Percentiles rank a stretch among this genome's conserved stretches.
These are phyloP conservation scores for Candida loeiensis DNA, from an alignment of 805 yeast genomes.

Conservation along the genomic window DNA sequence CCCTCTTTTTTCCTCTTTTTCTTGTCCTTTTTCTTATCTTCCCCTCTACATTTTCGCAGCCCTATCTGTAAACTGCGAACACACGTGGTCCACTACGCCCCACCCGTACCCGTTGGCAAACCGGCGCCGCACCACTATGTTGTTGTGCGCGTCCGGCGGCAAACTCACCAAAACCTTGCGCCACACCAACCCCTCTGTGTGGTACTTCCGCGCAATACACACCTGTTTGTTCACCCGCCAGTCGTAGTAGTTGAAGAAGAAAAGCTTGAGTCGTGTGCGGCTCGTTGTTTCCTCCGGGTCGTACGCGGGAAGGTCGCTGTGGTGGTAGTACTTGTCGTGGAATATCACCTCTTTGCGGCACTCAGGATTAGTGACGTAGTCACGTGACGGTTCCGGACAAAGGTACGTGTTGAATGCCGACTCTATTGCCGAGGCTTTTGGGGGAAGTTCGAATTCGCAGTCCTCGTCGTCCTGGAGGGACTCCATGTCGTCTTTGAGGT, in stretches of 20 bases:
- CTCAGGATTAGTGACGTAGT: constrained; percentile 32
- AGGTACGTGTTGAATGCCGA: constrained; percentile 39
- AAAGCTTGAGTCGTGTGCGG: constrained; percentile 8
- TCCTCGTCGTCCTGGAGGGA: constrained; percentile 3
- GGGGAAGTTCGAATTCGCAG: constrained; percentile 38
- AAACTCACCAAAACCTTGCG: constrained; percentile 42
- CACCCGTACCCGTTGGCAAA: constrained; percentile 46
- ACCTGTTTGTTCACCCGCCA: constrained; percentile 40
- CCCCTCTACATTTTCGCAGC: background rate
- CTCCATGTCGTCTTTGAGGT: constrained; percentile 10
- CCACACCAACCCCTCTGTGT: constrained; percentile 35
- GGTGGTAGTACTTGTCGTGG: constrained; percentile 41
- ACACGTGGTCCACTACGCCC: constrained; percentile 43
- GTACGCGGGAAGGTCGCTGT: constrained; percentile 26
- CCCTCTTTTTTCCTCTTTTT: no score
- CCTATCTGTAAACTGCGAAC: constrained; percentile 1
- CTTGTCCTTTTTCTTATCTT: background rate
- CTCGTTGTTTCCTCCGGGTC: constrained; percentile 16
- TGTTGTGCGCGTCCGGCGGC: constrained; percentile 47
- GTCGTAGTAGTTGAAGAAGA: constrained; percentile 26
- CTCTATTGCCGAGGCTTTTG: constrained; percentile 41
- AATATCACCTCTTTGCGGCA: constrained; percentile 35
- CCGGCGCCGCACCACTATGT: constrained; percentile 40
- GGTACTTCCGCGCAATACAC: constrained; percentile 40
- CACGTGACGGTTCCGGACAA: constrained; percentile 37